Base-by-base conservation (phyloP, 1,139 yeast genomes). In the Geotrichum siamense region DNA sequence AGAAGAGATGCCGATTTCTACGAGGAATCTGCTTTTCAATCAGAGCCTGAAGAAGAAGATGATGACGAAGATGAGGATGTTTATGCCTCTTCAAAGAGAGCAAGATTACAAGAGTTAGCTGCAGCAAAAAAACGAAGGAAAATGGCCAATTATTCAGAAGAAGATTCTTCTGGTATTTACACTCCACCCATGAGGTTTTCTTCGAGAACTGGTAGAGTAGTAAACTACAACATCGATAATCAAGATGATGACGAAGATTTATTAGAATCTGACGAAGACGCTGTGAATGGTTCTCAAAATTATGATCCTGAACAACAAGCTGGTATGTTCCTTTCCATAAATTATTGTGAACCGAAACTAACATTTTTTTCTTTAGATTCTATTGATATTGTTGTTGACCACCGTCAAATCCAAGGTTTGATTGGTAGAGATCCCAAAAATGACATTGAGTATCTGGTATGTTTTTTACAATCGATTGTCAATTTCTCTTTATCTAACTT, bases 191-290 rank as follows among this genome's bases (percentile, higher is more conserved):
- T 82, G 45, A 70, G 96, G 51, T 85, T 87, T 56, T 82, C 94
- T 9, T 72, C 89, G 1, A 72, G 96, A 59, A 83, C 83, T 54
- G 76, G 69, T 54, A 77, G 71, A 53, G 73, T 73, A 31, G 79
- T 89, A 41, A 86, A 89, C 60, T 86, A 87, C 60, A 78, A 76
- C 32, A 77, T 84, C 32, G 94, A 85, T 51, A 72, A 73, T 33
- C 82, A 78, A 8, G 82, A 82, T 54, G 79, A 78, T 45, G 85
- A 74, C 30, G 76, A 67, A 12, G 48, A 44, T 19, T 28, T 47
- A n/a, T 27, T 44, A 44, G 77, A 70, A 38, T 70, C 65, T 21
- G 71, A 64, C 34, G 70, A 68, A 36, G 66, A 60, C 71, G 45
- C 61, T 49, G 25, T 48, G 38, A 51, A 54, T 20, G 38, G 48